Base-by-base conservation (phyloP, 495 filamentous ascomycete species). In the Daldinia grandis region DNA sequence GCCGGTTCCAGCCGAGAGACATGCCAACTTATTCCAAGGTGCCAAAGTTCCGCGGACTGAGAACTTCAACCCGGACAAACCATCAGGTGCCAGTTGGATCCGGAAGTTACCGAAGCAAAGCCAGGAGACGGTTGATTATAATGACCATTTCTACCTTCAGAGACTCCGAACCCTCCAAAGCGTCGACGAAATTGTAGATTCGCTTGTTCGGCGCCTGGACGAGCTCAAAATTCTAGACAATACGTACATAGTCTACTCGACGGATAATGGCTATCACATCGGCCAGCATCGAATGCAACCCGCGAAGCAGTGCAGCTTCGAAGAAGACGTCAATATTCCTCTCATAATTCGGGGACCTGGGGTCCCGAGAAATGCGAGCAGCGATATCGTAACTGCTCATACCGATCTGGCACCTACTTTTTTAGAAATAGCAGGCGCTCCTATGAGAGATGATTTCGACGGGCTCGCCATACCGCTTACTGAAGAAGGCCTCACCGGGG, bases 211-310 rank as follows among this genome's bases (percentile, higher is more conserved):
- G 0, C 82, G 84, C 0, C 76, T 93, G 0, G 83, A 86, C 14
- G 72, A 79, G 2, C 76, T 83, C 25, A 82, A 77, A 15, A 68
- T 90, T 31, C 75, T 91, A 7, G 88, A 91, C 10, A 87, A 91
- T 66, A 93, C 90, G 0, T 92, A 88, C 64, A 84, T 93, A 50
- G 82, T 93, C 56, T 92, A 90, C 74, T 89, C 89, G 1, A 89
- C 87, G 0, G 91, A 93, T 69, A 93, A 93, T 68, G 91, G 91
- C 0, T 93, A 89, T 75, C 89, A 92, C 67, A 90, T 93, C 58
- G 87, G 89, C 25, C 91, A 93, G 67, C 91, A 93, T 73, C 84
- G 91, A 5, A 71, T 92, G 31, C 87, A 88, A 10, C 90, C 91
- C 1, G 91, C 90, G 2, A 93, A 93, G 78, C 84, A 87, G 33